Percentiles rank a stretch among this genome's conserved stretches.
Conservation (phyloP, 176 grass and related monocot species). For the Typha latifolia region DNA sequence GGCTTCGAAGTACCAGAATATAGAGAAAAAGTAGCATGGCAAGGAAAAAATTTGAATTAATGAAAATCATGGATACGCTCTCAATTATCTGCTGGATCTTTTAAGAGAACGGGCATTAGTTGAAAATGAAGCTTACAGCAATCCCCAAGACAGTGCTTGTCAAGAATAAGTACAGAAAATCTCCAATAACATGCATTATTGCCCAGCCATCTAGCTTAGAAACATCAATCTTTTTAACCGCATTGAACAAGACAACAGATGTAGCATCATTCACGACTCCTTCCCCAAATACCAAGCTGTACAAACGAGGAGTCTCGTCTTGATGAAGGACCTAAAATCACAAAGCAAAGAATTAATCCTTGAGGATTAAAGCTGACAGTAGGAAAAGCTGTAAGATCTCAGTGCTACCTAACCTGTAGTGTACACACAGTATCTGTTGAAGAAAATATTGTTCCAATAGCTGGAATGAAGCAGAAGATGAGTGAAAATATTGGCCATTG, state of each 20-base stretch:
- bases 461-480: slow-evolving; percentile 21
- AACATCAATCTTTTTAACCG: slow-evolving; percentile 64
- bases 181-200: slow-evolving; percentile 39
- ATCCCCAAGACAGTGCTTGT: slow-evolving; percentile 71
- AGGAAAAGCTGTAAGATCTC: background rate
- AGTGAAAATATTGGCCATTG: too few species aligned
- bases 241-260: slow-evolving; percentile 78
- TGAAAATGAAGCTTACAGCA: slow-evolving; percentile 39
- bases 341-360: slow-evolving; percentile 3
- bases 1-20: background rate
- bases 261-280: slow-evolving; percentile 89
- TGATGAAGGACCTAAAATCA: slow-evolving; percentile 65
- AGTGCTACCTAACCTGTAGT: slow-evolving; percentile 39
- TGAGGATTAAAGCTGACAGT: background rate
- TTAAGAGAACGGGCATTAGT: background rate
- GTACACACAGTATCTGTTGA: slow-evolving; percentile 86
- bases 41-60: background rate
- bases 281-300: slow-evolving; percentile 97
- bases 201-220: slow-evolving; percentile 36
- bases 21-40: background rate
- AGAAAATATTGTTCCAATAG: slow-evolving; percentile 84
- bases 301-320: slow-evolving; percentile 75
- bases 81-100: background rate
- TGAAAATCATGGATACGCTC: background rate
- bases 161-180: slow-evolving; percentile 76